Base-by-base conservation (phyloP, 129 eudicot species). In the Heracleum sosnowskyi region DNA sequence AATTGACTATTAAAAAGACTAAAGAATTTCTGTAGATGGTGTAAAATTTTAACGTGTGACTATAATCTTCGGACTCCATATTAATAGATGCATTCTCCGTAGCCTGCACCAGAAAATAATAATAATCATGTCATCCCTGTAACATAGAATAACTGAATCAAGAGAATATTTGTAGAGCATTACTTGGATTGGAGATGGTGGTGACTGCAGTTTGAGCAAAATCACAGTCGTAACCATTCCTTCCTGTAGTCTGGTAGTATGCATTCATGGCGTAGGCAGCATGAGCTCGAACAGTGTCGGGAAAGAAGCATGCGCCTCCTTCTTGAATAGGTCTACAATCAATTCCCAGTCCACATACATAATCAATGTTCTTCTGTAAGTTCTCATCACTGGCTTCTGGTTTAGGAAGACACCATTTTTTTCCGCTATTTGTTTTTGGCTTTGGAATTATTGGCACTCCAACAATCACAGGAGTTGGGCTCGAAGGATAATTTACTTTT, bases 181-280 rank as follows among this genome's bases (percentile, higher is more conserved):
- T 24, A 77, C 90, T 85, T 77, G 92, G 96, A 85, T 90, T 82
- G 41, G 74, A 74, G 10, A 79, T 75, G 75, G 88, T 83, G 82
- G 86, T 82, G 34, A 79, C 77, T 16, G 92, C 92, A 26, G 92
- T 90, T 63, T 77, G 84, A 4, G 72, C 64, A 76, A 90, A 90
- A 73, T 90, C 96, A 69, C 96, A 90, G 62, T 90, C 92, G 72
- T 76, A 86, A 2, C 55, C 84, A 73, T 86, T 83, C 37, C 75
- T 81, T 35, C 87, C 89, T 13, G 87, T 85, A n/a, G 87, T 82
- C 47, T 87, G 91, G 62, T 87, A 91, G 45, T 85, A 87, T 13
- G 80, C 85, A 74, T 89, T 89, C 91, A 91, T 91, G 60, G 97
- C 90, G 39, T 83, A 89, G 4, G 91, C 85, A 0, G 97, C 91